These are phyloP conservation scores for Exophiala sp. DNA, from an alignment of 2,329 filamentous ascomycete genomes.

Conservation along the genomic window DNA sequence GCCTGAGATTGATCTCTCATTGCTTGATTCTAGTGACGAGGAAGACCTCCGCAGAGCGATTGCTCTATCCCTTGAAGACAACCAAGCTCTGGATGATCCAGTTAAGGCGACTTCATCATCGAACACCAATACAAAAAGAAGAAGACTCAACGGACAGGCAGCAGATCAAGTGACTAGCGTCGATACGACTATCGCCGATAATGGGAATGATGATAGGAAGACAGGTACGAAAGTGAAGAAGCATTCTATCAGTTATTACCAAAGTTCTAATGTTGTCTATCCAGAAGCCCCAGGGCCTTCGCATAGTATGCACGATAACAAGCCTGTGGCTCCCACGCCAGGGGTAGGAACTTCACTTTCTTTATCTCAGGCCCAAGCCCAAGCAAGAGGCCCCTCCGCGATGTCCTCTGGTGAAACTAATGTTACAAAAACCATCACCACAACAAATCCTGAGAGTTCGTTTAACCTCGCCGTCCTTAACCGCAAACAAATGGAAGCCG, in stretches of 20 bases:
- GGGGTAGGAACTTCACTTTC: neutral
- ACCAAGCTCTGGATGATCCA: neutral
- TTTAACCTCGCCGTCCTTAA: conserved; percentile 50
- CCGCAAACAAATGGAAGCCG: conserved; percentile 77
- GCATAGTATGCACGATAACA: neutral
- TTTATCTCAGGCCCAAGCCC: neutral
- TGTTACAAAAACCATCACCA: neutral
- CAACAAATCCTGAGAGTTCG: neutral
- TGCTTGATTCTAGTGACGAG: conserved; percentile 25
- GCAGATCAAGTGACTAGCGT: neutral
- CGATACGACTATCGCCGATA: too few species aligned
- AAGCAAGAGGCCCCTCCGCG: neutral
- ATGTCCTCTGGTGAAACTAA: neutral
- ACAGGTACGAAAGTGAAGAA: too few species aligned
- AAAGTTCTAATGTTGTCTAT: neutral
- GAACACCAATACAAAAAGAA: neutral
- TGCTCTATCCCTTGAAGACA: conserved; percentile 29
- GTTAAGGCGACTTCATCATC: neutral
- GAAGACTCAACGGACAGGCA: neutral
- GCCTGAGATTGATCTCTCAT: conserved; percentile 12
- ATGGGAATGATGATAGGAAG: too few species aligned
- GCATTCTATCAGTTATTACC: neutral
- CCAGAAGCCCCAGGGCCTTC: neutral
- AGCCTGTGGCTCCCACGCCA: neutral
- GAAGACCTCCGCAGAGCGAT: conserved; percentile 35